A percentile compares a stretch with the other conserved stretches of the same genome.
Conservation (phyloP, 768 basidiomycete species). For the Lentinula sp. region DNA sequence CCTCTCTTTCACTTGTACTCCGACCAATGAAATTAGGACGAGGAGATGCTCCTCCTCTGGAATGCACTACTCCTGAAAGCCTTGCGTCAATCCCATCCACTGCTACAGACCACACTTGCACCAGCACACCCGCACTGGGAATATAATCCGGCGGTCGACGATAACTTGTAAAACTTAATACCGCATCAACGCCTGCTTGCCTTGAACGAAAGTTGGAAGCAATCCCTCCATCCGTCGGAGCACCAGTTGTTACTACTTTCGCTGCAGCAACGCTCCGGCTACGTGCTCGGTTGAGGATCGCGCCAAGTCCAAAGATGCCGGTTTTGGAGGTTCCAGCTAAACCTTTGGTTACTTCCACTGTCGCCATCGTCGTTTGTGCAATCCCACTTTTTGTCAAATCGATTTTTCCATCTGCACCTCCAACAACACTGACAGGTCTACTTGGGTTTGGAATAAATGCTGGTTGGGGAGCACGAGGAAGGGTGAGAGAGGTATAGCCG, state of each 20-base stretch:
- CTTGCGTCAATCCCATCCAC: constrained; percentile 70
- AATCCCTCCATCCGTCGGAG: neutral
- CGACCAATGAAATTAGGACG: neutral
- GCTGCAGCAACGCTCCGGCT: neutral
- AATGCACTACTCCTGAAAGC: constrained; percentile 43
- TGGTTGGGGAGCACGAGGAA: constrained; percentile 43
- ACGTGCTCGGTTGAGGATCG: neutral
- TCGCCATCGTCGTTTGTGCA: constrained; percentile 87
- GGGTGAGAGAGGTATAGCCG: constrained; percentile 48
- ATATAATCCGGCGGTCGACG: constrained; percentile 71
- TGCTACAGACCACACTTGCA: constrained; percentile 89
- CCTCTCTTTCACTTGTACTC: neutral
- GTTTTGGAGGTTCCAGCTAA: constrained; percentile 17
- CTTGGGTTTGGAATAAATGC: constrained; percentile 14
- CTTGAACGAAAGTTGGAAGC: neutral
- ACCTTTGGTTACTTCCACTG: constrained; percentile 70
- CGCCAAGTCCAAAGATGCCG: neutral
- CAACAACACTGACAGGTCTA: constrained; percentile 16
- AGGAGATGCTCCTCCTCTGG: neutral
- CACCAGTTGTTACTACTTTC: neutral
- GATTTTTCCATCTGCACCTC: constrained; percentile 41
- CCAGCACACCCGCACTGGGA: constrained; percentile 60
- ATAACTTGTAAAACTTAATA: constrained; percentile 63
- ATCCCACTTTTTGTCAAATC: constrained; percentile 74
- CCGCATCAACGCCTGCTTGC: constrained; percentile 18